Base-by-base conservation (phyloP, 2,329 filamentous ascomycete species). In the Verticillium albo-atrum region DNA sequence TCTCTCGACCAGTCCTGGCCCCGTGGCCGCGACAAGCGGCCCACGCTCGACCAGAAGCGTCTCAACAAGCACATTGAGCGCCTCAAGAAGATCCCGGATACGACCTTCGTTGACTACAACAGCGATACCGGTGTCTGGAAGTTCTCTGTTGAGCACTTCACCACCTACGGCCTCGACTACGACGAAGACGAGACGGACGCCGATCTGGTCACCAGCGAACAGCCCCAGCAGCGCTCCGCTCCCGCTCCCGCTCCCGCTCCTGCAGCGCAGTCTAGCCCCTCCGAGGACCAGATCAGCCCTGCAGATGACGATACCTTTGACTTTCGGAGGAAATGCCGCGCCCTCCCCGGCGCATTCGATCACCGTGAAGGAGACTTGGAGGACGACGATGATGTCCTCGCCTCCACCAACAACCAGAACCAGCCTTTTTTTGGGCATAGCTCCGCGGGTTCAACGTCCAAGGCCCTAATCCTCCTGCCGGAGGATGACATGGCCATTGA, bases 111-210 rank as follows among this genome's bases (percentile, higher is more conserved):
- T 67, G 82, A 82, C 67, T 99, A 97, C 73, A 84, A 96, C 64
- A 79, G 82, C 60, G 82, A 91, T 1, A 92, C 87, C 57, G 95
- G 94, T 57, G 84, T 90, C 54, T 99, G 96, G 96, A 85, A 85
- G 15, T 99, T 99, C 77, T 87, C 81, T 10, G 95, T 99, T n/a
- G 88, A 94, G 68, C 95, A 99, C 74, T 99, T 96, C 73, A 98
- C 94, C 1, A 97, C 92, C 1, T 99, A 99, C 70, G 93, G 90
- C 47, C 82, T 98, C 58, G 89, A 94, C 64, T 91, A 90, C 47
- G 90, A 92, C 52, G 89, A 91, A 28, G 88, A 90, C 56, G 82
- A 88, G 54, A 80, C 80, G 7, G 85, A 85, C 66, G 79, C 81
- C 62, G 75, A 60, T n/a, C 54, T 59, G 57, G 25, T 23, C 30